These are phyloP conservation scores for Exsudoporus frostii DNA, from an alignment of 768 basidiomycete species.

Conservation along the genomic window DNA sequence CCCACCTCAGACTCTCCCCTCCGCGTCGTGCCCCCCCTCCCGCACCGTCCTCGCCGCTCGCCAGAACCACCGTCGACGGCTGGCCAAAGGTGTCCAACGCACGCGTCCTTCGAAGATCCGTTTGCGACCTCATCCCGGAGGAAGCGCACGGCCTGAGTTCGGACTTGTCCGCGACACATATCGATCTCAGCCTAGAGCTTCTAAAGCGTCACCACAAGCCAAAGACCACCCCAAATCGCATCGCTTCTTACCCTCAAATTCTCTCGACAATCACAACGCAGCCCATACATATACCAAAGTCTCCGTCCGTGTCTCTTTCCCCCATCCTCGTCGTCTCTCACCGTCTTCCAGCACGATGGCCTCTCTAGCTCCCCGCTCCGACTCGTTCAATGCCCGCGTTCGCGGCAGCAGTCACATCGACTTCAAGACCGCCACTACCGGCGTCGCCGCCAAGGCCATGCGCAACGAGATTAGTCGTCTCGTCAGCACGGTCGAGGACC, in stretches of 20 bases:
- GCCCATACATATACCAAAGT: slow-evolving; percentile 54
- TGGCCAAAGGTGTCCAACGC: slow-evolving; percentile 8
- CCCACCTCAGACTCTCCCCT: slow-evolving; percentile 4
- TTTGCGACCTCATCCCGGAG: slow-evolving; percentile 34
- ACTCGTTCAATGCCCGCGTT: slow-evolving; percentile 68
- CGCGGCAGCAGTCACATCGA: slow-evolving; percentile 83
- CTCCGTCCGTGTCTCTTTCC: slow-evolving; percentile 31
- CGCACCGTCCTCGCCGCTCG: slow-evolving; percentile 22
- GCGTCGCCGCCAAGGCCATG: slow-evolving; percentile 93
- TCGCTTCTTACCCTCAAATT: slow-evolving; percentile 48
- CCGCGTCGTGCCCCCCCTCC: slow-evolving; percentile 6
- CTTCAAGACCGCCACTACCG: slow-evolving; percentile 97
- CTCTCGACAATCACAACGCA: slow-evolving; percentile 64
- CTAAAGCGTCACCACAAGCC: slow-evolving; percentile 66
- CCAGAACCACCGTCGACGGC: slow-evolving; percentile 3
- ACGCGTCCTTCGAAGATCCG: slow-evolving; percentile 14
- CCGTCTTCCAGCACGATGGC: slow-evolving; percentile 45
- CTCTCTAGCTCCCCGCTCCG: slow-evolving; percentile 56
- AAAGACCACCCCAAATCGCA: slow-evolving; percentile 41
- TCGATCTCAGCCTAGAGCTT: slow-evolving; percentile 38
- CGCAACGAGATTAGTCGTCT: slow-evolving; percentile 96
- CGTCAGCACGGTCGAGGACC: slow-evolving; percentile 81
- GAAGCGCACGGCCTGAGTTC: slow-evolving; percentile 24
- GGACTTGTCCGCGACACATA: slow-evolving; percentile 35
- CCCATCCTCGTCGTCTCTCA: slow-evolving; percentile 11